phyloP scores from a whole-genome alignment of 768 basidiomycete species.

The Coprinellus micaceus region DNA sequence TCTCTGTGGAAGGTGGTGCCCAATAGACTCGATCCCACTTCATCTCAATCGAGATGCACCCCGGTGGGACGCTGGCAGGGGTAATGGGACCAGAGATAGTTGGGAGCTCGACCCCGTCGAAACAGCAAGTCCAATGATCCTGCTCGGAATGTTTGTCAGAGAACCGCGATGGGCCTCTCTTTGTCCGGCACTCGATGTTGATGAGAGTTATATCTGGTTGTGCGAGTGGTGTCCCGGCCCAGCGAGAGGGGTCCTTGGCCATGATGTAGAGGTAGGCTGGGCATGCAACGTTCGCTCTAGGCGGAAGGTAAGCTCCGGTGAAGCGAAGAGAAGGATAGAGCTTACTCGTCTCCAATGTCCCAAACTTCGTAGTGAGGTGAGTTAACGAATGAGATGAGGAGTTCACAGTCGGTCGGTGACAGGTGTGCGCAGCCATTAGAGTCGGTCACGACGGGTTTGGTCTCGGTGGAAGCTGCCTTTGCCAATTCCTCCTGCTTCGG shows the following conservation, averaged over 20 bases:
- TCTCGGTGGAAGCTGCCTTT: no score
- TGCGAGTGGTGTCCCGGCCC: constrained; percentile 26
- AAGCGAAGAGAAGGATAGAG: constrained; percentile 5
- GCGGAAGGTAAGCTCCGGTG: not conserved
- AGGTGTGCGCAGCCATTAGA: constrained; percentile 23
- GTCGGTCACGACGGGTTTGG: constrained; percentile 11
- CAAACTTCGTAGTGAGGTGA: constrained; percentile 32
- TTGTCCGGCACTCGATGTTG: constrained; percentile 26
- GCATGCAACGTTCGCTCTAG: constrained; percentile 23
- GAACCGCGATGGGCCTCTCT: constrained; percentile 11
- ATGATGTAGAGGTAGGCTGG: constrained; percentile 30
- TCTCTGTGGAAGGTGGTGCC: constrained; percentile 14
- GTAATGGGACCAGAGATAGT: not conserved
- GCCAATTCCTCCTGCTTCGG: no score
- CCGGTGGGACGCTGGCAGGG: not conserved
- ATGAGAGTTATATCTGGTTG: constrained; percentile 30
- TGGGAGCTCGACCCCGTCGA: constrained; percentile 8
- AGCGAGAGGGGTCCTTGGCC: constrained; percentile 26
- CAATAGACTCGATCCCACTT: constrained; percentile 28
- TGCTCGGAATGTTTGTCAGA: constrained; percentile 1
- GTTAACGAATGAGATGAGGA: constrained; percentile 26
- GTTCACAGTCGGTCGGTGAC: constrained; percentile 24
- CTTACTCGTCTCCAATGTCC: constrained; percentile 33
- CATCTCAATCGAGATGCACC: constrained; percentile 27
- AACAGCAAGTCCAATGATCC: constrained; percentile 1